A percentile compares a stretch with the other conserved stretches of the same genome.
phyloP scores from a whole-genome alignment of 148 eudicot species.

The Suaeda aralocaspica region DNA sequence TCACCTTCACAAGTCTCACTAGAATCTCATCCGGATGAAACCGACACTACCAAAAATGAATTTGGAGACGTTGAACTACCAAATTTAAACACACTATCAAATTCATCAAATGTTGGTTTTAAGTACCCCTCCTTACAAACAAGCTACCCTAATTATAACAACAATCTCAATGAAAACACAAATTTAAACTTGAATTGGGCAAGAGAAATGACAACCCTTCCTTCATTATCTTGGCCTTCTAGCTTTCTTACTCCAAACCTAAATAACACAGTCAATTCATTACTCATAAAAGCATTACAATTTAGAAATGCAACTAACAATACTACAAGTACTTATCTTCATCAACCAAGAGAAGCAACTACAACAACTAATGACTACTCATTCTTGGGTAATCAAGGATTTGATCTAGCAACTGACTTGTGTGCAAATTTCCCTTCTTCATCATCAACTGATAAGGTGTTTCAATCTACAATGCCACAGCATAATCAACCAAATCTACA shows the following conservation, averaged over 20 bases:
- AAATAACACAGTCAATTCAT: slow-evolving; percentile 49
- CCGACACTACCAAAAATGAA: slow-evolving; percentile 45
- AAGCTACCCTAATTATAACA: slow-evolving; percentile 11
- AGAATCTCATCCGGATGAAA: slow-evolving; percentile 53
- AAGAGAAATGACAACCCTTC: slow-evolving; percentile 38
- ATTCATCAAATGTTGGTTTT: slow-evolving; percentile 27
- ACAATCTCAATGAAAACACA: slow-evolving; percentile 6
- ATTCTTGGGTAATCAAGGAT: slow-evolving; percentile 36
- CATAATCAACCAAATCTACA: slow-evolving; percentile 21
- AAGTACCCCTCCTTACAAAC: slow-evolving; percentile 35
- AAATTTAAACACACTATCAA: slow-evolving; percentile 34
- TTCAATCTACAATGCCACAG: slow-evolving; percentile 29
- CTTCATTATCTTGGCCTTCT: slow-evolving; percentile 49
- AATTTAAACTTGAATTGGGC: slow-evolving; percentile 42
- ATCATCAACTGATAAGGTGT: slow-evolving; percentile 32
- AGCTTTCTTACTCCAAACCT: slow-evolving; percentile 47
- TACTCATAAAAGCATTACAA: slow-evolving; percentile 66
- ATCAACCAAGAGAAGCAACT: slow-evolving; percentile 37
- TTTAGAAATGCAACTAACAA: slow-evolving; percentile 25
- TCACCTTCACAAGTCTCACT: slow-evolving; percentile 48
- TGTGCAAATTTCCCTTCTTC: slow-evolving; percentile 37
- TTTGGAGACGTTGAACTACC: slow-evolving; percentile 62
- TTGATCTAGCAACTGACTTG: slow-evolving; percentile 26
- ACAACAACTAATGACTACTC: slow-evolving; percentile 27
- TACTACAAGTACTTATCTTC: slow-evolving; percentile 12